Base-by-base conservation (phyloP, 2,329 filamentous ascomycete species). In the Alternaria rosae region DNA sequence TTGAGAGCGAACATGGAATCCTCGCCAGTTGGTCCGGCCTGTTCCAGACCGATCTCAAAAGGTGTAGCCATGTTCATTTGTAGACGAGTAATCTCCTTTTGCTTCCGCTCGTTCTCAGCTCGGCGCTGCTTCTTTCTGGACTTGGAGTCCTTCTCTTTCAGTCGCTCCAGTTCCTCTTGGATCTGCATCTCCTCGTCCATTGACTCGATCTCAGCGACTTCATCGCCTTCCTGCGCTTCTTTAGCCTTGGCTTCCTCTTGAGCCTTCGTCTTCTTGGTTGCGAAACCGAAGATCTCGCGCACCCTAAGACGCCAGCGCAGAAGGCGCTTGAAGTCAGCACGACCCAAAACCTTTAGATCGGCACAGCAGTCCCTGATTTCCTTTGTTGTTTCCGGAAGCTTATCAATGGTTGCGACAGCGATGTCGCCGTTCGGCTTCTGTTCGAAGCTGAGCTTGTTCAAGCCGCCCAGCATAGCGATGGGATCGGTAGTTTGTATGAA, bases 21-120 rank as follows among this genome's bases (percentile, higher is more conserved):
- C 43, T 93, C 89, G 23, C 92, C 94, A 52, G 87, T 84, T 0
- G 92, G 91, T 0, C 92, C 92, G 23, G 87, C 82, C 79, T 95
- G 93, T 76, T 97, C 95, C 82, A 97, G 87, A 73, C 95, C 95
- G 66, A 99, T 97, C 67, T 99, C 95, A 85, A 93, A 95, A 8
- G 95, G 95, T 1, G 93, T 92, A 3, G 90, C 91, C 95, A 99
- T 99, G 82, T 97, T 91, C 83, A 99, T 89, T 80, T 99, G 95
- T 91, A 99, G 91, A 32, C 95, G 89, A n/a, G 97, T 86, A 62
- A 98, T 93, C 68, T 98, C 95, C 70, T 92, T 95, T 70, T 95
- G 92, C 80, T 97, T 98, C 79, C 89, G 89, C 79, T 99, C 95
- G 68, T 99, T 99, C 62, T 97, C 93, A 71, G 87, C 92, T 67